These are phyloP conservation scores for Penicillium decumbens DNA, from an alignment of 2,329 filamentous ascomycete genomes.

Conservation along the genomic window DNA sequence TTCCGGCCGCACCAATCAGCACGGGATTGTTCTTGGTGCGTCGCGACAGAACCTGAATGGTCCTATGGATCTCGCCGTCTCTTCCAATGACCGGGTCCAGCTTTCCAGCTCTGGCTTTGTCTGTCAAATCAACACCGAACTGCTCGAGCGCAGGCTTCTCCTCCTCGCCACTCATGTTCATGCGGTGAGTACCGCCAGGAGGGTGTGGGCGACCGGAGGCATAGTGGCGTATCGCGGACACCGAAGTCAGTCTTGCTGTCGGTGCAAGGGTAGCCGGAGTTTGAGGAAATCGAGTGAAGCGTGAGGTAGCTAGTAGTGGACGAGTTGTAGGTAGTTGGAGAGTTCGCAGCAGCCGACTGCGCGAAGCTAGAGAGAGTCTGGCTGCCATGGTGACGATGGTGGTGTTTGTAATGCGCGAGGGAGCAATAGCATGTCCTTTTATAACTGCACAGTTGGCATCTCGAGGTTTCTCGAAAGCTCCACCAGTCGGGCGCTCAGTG, in stretches of 20 bases:
- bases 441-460: conserved; percentile 13
- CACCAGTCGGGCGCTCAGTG: conserved; percentile 28
- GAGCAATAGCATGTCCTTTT: conserved; percentile 3
- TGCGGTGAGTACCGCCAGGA: conserved; percentile 86
- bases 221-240: conserved; percentile 39
- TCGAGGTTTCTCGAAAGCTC: conserved; percentile 39
- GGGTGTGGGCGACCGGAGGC: conserved; percentile 69
- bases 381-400: conserved; percentile 27
- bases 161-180: conserved; percentile 72
- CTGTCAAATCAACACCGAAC: conserved; percentile 86
- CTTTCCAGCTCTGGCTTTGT: conserved; percentile 77
- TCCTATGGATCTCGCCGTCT: conserved; percentile 85
- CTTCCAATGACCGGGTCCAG: conserved; percentile 93
- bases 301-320: conserved; percentile 18
- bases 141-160: conserved; percentile 87
- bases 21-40: conserved; percentile 96
- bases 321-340: conserved; percentile 21
- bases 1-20: conserved; percentile 84
- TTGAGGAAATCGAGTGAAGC: conserved; percentile 19
- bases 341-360: conserved; percentile 27
- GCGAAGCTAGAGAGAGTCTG: conserved; percentile 29
- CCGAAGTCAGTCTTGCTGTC: conserved; percentile 7
- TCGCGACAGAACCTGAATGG: conserved; percentile 87
- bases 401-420: not conserved
- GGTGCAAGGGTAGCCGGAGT: conserved; percentile 16